Percentiles rank a stretch among this genome's conserved stretches.
phyloP scores from a whole-genome alignment of 1,139 yeast species.

The Ogataea hybrid region DNA sequence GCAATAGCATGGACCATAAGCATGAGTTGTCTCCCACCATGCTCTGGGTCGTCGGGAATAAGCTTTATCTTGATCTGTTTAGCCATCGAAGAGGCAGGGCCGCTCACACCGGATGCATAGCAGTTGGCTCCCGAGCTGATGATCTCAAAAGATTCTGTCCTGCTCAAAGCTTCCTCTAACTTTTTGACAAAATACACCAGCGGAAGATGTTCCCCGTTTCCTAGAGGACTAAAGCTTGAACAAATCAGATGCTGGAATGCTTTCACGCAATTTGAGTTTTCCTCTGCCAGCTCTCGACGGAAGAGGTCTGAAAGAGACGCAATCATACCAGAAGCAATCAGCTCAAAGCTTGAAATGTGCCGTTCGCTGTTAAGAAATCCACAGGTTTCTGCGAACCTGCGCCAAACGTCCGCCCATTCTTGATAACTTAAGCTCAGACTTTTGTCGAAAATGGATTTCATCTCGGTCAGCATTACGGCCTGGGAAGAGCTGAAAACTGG shows the following conservation, averaged over 20 bases:
- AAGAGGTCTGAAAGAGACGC: conserved; percentile 45
- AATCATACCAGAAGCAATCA: conserved; percentile 67
- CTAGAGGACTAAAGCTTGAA: conserved; percentile 23
- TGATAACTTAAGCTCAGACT: conserved; percentile 27
- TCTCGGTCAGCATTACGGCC: conserved; percentile 30
- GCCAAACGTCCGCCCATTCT: conserved; percentile 52
- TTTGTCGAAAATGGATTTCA: conserved; percentile 28
- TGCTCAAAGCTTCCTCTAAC: conserved; percentile 71
- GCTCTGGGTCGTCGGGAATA: conserved; percentile 34
- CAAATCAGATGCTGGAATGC: conserved; percentile 51
- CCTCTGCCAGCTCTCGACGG: conserved; percentile 30
- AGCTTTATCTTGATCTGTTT: conserved; percentile 67
- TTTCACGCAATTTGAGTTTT: conserved; percentile 36
- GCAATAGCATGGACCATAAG: conserved; percentile 89
- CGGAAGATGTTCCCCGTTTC: conserved; percentile 33
- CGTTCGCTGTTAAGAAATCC: conserved; percentile 30
- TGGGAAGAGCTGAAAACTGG: conserved; percentile 27
- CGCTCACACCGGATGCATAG: conserved; percentile 14
- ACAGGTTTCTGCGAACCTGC: conserved; percentile 36
- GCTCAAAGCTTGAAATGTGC: conserved; percentile 69
- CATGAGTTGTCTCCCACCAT: conserved; percentile 41
- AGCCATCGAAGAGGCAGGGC: conserved; percentile 62
- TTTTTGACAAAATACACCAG: conserved; percentile 48
- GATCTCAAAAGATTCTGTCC: conserved; percentile 76
- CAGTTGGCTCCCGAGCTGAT: conserved; percentile 38